Conservation (phyloP, 2,329 filamentous ascomycete genomes). For the Colletotrichum orchidophilum region DNA sequence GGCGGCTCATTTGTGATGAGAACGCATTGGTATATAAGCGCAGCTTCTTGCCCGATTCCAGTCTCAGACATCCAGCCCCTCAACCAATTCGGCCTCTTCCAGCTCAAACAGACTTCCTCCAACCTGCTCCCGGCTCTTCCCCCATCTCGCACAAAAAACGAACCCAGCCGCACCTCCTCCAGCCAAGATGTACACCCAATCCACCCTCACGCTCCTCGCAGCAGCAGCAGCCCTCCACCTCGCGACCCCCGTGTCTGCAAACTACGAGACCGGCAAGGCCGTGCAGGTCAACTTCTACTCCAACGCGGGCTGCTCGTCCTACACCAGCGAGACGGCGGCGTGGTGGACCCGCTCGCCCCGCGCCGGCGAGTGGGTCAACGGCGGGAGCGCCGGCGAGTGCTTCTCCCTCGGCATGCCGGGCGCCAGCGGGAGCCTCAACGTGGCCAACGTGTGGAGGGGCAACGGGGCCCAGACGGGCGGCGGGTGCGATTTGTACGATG, state of each 20-base stretch:
- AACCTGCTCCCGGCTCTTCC: no score
- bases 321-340: conserved; percentile 11
- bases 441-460: conserved; percentile 5
- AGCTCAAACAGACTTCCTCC: neutral
- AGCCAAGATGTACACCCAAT: neutral
- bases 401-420: conserved; percentile 12
- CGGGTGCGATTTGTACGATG: conserved; percentile 3
- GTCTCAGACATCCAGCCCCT: neutral
- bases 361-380: neutral
- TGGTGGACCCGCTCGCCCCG: conserved; percentile 7
- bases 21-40: neutral
- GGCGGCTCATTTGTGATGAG: no score
- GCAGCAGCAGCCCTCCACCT: conserved; percentile 3
- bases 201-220: neutral
- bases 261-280: conserved; percentile 10
- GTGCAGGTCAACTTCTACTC: conserved; percentile 18
- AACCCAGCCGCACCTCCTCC: no score
- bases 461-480: neutral
- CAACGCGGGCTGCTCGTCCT: conserved; percentile 14
- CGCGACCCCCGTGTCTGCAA: neutral
- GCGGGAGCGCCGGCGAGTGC: neutral
- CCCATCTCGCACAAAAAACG: neutral
- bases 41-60: neutral
- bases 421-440: conserved; percentile 8
- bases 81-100: neutral